Evolutionary conservation across 1,284 basidiomycete species (phyloP).

Genomic region (Malassezia caprae): DNA sequence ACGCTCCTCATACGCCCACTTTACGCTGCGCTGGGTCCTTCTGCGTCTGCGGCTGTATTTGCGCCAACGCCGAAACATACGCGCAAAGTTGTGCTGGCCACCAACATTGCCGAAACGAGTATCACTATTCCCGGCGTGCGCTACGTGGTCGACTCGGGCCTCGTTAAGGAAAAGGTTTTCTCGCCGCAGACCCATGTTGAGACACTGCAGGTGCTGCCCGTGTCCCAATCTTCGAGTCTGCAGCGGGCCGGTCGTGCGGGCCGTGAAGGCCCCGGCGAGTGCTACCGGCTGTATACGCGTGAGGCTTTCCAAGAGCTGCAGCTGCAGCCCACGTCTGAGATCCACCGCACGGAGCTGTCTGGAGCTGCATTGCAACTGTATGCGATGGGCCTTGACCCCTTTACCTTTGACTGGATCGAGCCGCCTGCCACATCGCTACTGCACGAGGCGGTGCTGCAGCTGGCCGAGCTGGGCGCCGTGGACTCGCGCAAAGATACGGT

Average conservation of each 20-base stretch:
- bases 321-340: conserved; percentile 29
- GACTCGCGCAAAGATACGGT: conserved; percentile 10
- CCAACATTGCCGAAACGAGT: conserved; percentile 68
- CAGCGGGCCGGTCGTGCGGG: conserved; percentile 44
- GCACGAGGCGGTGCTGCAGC: conserved; percentile 30
- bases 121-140: conserved; percentile 93
- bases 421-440: conserved; percentile 25
- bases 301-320: conserved; percentile 24
- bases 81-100: conserved; percentile 74
- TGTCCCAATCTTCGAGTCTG: conserved; percentile 34
- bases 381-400: conserved; percentile 39
- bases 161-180: conserved; percentile 89
- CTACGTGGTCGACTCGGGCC: conserved; percentile 73
- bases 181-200: conserved; percentile 32
- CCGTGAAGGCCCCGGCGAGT: conserved; percentile 35
- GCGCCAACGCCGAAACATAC: conserved; percentile 57
- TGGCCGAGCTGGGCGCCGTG: conserved; percentile 41
- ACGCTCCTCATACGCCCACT: conserved; percentile 34
- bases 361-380: conserved; percentile 33
- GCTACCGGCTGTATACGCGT: conserved; percentile 39
- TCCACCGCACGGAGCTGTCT: conserved; percentile 35
- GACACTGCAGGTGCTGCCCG: conserved; percentile 31
- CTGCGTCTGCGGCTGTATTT: conserved; percentile 33
- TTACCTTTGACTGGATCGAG: conserved; percentile 42
- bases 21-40: conserved; percentile 43